Evolutionary conservation across 495 filamentous ascomycete species (phyloP), one percentile per base, ranked within the genome.

Genomic region (Penicillium lividum): DNA sequence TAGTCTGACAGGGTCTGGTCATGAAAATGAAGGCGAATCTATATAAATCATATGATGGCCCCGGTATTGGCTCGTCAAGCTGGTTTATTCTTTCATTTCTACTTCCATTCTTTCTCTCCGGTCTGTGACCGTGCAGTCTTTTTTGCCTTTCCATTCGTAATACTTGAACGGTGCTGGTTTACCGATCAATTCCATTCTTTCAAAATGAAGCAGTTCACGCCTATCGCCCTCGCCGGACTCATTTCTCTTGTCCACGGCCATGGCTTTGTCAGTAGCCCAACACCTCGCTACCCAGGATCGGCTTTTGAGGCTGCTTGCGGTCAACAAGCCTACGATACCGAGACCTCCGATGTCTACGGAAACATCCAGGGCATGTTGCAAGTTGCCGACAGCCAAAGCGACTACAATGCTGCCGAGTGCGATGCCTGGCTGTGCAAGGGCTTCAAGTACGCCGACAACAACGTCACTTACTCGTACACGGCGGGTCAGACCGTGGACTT

Each of bases 401-500:
- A 83, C 64, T 88, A 84, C 78, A 72, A 86, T 63, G 71, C 77
- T 42, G 73, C 72, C 9, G 74, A 73, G 44, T 90, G 88, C 74
- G 80, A 89, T 69, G 71, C 87, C 48, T 89, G 77, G 74, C 79
- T 88, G 13, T 90, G 88, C 86, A 87, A 85, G 65, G 88, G 88
- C 50, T 83, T 83, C 72, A 84, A 90, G 71, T 89, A 84, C 69
- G 84, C 63, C 57, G 88, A 90, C 78, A 89, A 90, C 81, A 80
- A 65, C 45, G 86, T 72, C 60, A 84, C 89, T 40, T 79, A 87
- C 63, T 73, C 67, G 16, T 89, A 86, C 74, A 79, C 71, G 8
- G 68, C 83, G 4, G 87, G 87, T 38, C 71, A 90, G 66, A 77
- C 71, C 6, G 74, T 91, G 58, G 72, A 78, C 65, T 77, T 89